Base-by-base conservation (phyloP, 1,284 basidiomycete genomes). In the Pseudozyma tsukubaensis region DNA sequence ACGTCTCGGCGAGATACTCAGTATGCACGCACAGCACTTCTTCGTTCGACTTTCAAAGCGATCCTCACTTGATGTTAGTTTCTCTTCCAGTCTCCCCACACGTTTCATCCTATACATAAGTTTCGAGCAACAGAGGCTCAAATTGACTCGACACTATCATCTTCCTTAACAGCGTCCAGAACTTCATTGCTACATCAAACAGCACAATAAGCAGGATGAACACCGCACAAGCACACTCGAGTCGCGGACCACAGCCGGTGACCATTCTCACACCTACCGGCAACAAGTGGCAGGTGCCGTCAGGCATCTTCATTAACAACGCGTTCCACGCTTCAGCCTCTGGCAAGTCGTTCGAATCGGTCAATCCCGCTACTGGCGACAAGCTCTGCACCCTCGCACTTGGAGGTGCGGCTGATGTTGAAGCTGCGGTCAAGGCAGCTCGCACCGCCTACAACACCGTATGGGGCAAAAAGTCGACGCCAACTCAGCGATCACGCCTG, bases 401-500 rank as follows among this genome's bases (percentile, higher is more conserved):
- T 19, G 78, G 70, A 11, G 61, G 67, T n/a, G 71, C 64, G 11
- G 70, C 70, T 21, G 79, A 81, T 40, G 59, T 81, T 36, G 79
- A 81, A 47, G 57, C 59, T 24, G 79, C 79, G 1, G 79, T 81
- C 45, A 70, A 65, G 40, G 76, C 76, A 13, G 78, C 78, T 1
- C 65, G 74, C 32, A 65, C 70, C 29, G 76, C 77, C 8, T 77
- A 64, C 76, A 50, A 68, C 45, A 76, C 66, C 4, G 50, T 57
- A 1, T 78, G 78, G 78, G 77, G 76, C 35, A 55, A 58, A 43
- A 76, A 65, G 16, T 65, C 56, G 11, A 62, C 59, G 11, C 67
- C 65, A 5, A 53, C 54, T 3, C 65, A 88, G 72, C 90, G 94
- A 55, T 90, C 89, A 18, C 87, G 88, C 75, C 86, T 91, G 63